Conservation (phyloP, 805 yeast genomes). For the Candida krabiensis region DNA sequence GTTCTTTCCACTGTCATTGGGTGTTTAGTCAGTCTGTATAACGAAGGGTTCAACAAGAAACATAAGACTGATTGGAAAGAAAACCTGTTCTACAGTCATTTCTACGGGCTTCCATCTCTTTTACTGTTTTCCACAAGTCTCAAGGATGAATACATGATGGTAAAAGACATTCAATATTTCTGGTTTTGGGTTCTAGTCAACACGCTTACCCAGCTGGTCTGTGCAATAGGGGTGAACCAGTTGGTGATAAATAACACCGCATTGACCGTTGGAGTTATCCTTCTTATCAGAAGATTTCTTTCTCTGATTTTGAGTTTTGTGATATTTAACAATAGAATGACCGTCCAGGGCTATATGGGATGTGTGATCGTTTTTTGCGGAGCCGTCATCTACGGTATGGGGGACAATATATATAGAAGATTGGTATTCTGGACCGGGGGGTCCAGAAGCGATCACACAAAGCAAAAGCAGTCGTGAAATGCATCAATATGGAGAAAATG, state of each 20-base stretch:
- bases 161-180: slow-evolving; percentile 1
- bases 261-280: slow-evolving; percentile 58
- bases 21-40: slow-evolving; percentile 58
- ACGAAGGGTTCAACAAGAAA: slow-evolving; percentile 46
- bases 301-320: slow-evolving; percentile 57
- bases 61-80: slow-evolving; percentile 65
- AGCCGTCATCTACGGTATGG: slow-evolving; percentile 43
- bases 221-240: slow-evolving; percentile 68
- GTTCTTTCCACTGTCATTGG: slow-evolving; percentile 48
- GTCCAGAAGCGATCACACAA: too few relatives aligned
- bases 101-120: slow-evolving; percentile 56
- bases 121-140: slow-evolving; percentile 33
- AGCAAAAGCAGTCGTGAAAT: too few relatives aligned
- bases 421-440: too few relatives aligned
- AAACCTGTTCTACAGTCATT: slow-evolving; percentile 59
- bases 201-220: slow-evolving; percentile 54
- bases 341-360: slow-evolving; percentile 43
- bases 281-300: slow-evolving; percentile 60
- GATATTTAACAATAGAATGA: slow-evolving; percentile 48
- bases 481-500: too few relatives aligned
- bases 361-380: slow-evolving; percentile 54
- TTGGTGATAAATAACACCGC: slow-evolving; percentile 60
- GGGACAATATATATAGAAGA: neutral
- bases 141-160: slow-evolving; percentile 13
- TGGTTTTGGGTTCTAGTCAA: slow-evolving; percentile 39